These are phyloP conservation scores for Aspergillus novofumigatus DNA, from an alignment of 2,329 filamentous ascomycete species.

Conservation along the genomic window DNA sequence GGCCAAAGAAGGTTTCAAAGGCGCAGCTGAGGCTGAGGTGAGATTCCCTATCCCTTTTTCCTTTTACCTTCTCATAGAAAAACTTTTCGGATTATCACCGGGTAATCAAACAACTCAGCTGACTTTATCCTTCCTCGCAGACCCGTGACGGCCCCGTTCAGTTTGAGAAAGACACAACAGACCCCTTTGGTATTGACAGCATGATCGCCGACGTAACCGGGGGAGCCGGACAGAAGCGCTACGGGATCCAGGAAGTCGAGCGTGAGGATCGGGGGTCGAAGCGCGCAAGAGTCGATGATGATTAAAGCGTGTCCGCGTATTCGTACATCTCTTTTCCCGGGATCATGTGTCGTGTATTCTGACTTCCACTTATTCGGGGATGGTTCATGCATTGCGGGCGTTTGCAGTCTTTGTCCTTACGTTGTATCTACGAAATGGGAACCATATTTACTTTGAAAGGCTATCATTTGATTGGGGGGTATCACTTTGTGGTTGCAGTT, in stretches of 20 bases:
- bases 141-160: constrained; percentile 86
- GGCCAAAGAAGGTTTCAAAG: constrained; percentile 82
- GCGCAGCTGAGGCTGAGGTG: constrained; percentile 72
- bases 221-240: constrained; percentile 47
- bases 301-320: constrained; percentile 31
- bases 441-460: constrained; percentile 4
- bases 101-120: not conserved
- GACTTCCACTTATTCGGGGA: constrained; percentile 3
- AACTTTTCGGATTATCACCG: not conserved
- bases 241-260: constrained; percentile 41
- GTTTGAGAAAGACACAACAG: constrained; percentile 83
- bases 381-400: constrained; percentile 29
- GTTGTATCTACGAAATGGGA: not conserved
- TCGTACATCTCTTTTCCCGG: not conserved
- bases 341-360: constrained; percentile 9
- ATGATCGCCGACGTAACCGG: constrained; percentile 77
- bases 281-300: constrained; percentile 73
- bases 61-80: not conserved
- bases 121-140: constrained; percentile 34
- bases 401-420: constrained; percentile 10
- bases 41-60: constrained; percentile 25
- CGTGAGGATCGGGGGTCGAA: constrained; percentile 50
- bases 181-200: constrained; percentile 92
- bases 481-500: not conserved
- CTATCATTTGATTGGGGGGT: not conserved